These are phyloP conservation scores for Globisporangium iwayamae DNA, from an alignment of 352 stramenopile genomes.

Conservation along the genomic window DNA sequence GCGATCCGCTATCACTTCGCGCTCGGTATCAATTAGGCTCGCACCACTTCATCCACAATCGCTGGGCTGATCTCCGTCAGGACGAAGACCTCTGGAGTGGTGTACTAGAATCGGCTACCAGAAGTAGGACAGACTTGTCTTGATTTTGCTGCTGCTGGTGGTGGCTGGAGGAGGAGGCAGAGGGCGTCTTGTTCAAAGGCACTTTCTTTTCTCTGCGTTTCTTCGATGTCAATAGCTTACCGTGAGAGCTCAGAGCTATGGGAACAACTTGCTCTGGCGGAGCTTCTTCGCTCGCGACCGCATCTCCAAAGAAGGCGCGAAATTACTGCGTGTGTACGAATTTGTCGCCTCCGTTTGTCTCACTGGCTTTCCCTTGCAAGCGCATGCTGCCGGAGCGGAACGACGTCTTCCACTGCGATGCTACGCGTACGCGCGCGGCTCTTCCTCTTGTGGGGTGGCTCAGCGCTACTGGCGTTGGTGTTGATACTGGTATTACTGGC, in stretches of 20 bases:
- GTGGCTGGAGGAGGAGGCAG: neutral
- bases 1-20: too few relatives aligned
- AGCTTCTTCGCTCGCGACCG: neutral
- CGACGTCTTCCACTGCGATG: constrained; percentile 30
- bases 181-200: neutral
- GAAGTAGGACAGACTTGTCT: neutral
- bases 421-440: constrained; percentile 29
- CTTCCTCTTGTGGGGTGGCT: constrained; percentile 8
- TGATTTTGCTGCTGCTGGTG: neutral
- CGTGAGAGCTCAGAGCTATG: neutral
- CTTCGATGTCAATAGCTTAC: neutral
- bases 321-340: neutral
- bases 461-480: neutral
- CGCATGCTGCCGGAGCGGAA: constrained; percentile 44
- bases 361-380: constrained; percentile 14
- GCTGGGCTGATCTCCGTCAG: constrained; percentile 15
- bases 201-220: neutral
- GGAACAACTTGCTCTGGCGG: neutral
- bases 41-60: constrained; percentile 26
- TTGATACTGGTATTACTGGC: neutral
- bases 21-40: neutral
- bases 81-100: neutral
- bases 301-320: neutral
- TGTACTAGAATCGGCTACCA: neutral
- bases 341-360: neutral